These are phyloP conservation scores for Scutellaria baicalensis DNA, from an alignment of 257 asterid genomes.

Conservation along the genomic window DNA sequence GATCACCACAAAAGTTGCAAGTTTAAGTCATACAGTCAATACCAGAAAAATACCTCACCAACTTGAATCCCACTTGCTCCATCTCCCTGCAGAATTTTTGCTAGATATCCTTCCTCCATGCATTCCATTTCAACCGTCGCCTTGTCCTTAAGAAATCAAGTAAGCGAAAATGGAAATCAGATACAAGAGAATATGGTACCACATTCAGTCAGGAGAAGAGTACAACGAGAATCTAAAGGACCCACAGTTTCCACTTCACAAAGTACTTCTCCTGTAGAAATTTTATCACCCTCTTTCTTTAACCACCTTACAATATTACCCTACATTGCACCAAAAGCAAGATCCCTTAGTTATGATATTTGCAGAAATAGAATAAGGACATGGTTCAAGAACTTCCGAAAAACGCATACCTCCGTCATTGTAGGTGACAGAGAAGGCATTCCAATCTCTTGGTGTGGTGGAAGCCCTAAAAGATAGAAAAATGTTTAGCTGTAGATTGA, in stretches of 20 bases:
- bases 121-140: slow-evolving; percentile 99
- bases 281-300: slow-evolving; percentile 97
- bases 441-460: slow-evolving; percentile 95
- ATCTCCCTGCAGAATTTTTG: slow-evolving; percentile 80
- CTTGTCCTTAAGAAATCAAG: slow-evolving; percentile 56
- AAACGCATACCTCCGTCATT: slow-evolving; percentile 78
- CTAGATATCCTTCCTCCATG: slow-evolving; percentile 99
- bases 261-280: slow-evolving; percentile 94
- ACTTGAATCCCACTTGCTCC: slow-evolving; percentile 94
- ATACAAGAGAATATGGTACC: slow-evolving; percentile 5
- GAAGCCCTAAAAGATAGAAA: slow-evolving; percentile 60
- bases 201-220: slow-evolving; percentile 5
- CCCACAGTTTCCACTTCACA: slow-evolving; percentile 99
- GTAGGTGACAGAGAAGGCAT: slow-evolving; percentile 99
- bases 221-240: slow-evolving; percentile 13
- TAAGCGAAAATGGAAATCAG: slow-evolving; percentile 2
- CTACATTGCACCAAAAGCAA: slow-evolving; percentile 34
- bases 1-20: slow-evolving; percentile 4
- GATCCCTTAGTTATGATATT: slow-evolving; percentile 5
- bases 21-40: neutral
- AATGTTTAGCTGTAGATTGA: slow-evolving; percentile 10
- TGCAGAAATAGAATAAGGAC: slow-evolving; percentile 1
- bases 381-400: slow-evolving; percentile 9
- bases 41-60: slow-evolving; percentile 75
- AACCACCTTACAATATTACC: slow-evolving; percentile 97